Percentiles rank a stretch among this genome's conserved stretches.
phyloP scores from a whole-genome alignment of 495 filamentous ascomycete genomes.

The Penicillium salamii region DNA sequence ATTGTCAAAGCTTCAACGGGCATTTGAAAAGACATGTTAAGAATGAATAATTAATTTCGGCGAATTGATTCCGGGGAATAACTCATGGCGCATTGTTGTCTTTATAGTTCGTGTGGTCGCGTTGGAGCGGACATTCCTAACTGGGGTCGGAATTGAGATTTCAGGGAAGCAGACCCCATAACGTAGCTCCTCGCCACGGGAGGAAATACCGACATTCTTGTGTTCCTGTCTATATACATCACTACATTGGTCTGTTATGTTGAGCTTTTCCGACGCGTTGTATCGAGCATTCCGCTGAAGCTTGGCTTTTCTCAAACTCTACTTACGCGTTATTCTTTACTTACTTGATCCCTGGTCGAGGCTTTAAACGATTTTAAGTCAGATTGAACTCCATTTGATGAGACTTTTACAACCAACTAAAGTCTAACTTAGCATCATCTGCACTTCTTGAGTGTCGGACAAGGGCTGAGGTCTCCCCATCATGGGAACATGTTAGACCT shows the following conservation, averaged over 20 bases:
- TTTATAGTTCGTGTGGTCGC: conserved; percentile 4
- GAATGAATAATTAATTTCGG: background rate
- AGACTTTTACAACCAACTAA: background rate
- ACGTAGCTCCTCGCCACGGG: background rate
- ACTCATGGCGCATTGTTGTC: conserved; percentile 1
- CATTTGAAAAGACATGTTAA: background rate
- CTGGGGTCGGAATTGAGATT: conserved; percentile 7
- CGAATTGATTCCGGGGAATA: background rate
- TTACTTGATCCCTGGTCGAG: too few species aligned
- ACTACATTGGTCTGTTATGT: background rate
- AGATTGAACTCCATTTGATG: background rate
- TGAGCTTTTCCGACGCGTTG: background rate
- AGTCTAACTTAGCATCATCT: too few species aligned
- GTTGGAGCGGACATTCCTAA: conserved; percentile 11
- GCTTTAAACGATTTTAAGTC: background rate
- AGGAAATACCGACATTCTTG: conserved; percentile 2
- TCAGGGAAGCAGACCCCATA: background rate
- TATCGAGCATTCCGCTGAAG: background rate
- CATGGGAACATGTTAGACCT: too few species aligned
- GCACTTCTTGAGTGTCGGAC: too few species aligned
- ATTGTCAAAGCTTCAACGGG: background rate
- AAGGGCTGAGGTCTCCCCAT: too few species aligned
- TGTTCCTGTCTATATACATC: background rate
- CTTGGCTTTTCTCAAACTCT: background rate
- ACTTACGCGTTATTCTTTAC: background rate